Evolutionary conservation across 495 filamentous ascomycete species (phyloP).

Genomic region (Hypomontagnella monticulosa): DNA sequence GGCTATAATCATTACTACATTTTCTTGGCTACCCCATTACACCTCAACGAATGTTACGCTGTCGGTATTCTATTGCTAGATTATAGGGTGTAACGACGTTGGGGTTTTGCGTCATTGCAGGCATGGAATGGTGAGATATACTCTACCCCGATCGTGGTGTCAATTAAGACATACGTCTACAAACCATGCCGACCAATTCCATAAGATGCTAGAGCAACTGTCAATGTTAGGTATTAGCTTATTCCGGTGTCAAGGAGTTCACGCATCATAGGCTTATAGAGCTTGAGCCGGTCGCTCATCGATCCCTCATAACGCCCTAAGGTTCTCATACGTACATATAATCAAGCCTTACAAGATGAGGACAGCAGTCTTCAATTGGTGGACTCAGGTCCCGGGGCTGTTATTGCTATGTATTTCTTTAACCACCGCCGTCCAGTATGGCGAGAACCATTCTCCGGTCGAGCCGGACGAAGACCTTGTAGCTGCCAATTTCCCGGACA

Average conservation of each 20-base stretch:
- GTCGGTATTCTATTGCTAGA: background rate
- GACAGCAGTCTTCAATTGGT: background rate
- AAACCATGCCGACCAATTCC: no score
- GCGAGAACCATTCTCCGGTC: constrained; percentile 37
- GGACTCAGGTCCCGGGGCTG: background rate
- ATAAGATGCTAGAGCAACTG: no score
- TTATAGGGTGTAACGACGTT: background rate
- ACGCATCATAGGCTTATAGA: background rate
- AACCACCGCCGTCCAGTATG: constrained; percentile 36
- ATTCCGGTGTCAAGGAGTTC: no score
- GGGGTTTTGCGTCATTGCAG: constrained; percentile 19
- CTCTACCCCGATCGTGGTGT: no score
- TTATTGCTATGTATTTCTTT: constrained; percentile 6
- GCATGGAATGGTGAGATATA: constrained; percentile 4
- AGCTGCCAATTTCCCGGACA: constrained; percentile 41
- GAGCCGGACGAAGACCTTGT: constrained; percentile 41
- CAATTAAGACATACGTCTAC: no score
- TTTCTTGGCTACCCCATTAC: constrained; percentile 18
- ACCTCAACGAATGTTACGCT: background rate
- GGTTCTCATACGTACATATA: no score
- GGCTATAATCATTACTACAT: constrained; percentile 21
- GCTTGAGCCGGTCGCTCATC: no score
- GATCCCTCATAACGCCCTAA: no score
- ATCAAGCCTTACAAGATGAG: background rate
- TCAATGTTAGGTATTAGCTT: no score